Evolutionary conservation across 1,284 basidiomycete species (phyloP).

Genomic region (Pholiota adiposa): DNA sequence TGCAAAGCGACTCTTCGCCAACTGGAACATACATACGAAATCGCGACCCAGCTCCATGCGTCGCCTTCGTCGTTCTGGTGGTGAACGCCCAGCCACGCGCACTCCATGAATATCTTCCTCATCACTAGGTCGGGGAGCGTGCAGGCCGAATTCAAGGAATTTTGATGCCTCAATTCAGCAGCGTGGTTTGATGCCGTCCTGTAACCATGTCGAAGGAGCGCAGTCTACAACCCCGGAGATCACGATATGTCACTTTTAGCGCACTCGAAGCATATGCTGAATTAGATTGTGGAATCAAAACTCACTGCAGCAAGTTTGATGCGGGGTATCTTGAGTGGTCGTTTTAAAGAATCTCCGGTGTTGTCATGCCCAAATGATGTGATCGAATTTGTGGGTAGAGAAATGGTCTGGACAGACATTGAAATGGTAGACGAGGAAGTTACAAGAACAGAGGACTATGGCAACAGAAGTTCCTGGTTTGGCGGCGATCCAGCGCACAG

Average conservation of each 20-base stretch:
- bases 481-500: neutral
- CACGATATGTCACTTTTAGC: slow-evolving; percentile 5
- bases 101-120: slow-evolving; percentile 25
- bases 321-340: slow-evolving; percentile 18
- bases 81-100: slow-evolving; percentile 18
- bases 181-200: slow-evolving; percentile 16
- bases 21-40: slow-evolving; percentile 38
- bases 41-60: slow-evolving; percentile 37
- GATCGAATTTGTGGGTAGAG: slow-evolving; percentile 7
- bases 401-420: slow-evolving; percentile 19
- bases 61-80: neutral
- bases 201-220: slow-evolving; percentile 29
- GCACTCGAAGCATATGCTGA: neutral
- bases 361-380: slow-evolving; percentile 8
- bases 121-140: slow-evolving; percentile 31
- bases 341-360: slow-evolving; percentile 7
- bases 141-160: slow-evolving; percentile 25
- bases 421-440: neutral
- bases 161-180: slow-evolving; percentile 28
- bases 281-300: neutral
- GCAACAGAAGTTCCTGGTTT: neutral
- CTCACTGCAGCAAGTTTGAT: slow-evolving; percentile 23
- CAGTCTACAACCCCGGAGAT: slow-evolving; percentile 22
- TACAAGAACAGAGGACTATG: neutral
- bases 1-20: slow-evolving; percentile 38